Evolutionary conservation across 192 early-diverging fungal genomes (phyloP).

Genomic region (Rhizoclosmatium sp.): DNA sequence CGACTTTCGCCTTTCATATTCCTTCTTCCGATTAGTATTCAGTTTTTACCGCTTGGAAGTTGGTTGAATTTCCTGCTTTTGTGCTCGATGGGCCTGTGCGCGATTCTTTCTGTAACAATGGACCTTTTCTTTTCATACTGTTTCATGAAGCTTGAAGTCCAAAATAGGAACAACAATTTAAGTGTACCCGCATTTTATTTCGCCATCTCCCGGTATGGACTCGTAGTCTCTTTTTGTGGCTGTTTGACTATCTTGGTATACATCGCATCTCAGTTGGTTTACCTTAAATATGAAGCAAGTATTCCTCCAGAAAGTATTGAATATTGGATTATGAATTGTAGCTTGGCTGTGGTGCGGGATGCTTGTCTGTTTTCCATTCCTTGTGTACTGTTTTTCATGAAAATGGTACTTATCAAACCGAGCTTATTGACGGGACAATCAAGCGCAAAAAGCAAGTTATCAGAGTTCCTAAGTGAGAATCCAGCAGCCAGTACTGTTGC

Average conservation of each 20-base stretch:
- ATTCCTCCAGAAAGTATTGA: not conserved
- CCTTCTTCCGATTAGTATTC: not conserved
- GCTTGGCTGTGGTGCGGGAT: not conserved
- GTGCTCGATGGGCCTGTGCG: not conserved
- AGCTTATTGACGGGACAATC: not conserved
- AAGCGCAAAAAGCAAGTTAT: not conserved
- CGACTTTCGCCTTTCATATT: not conserved
- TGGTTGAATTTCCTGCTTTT: not conserved
- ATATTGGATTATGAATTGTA: not conserved
- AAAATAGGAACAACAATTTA: not conserved
- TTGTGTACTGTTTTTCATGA: not conserved
- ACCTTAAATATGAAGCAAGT: not conserved
- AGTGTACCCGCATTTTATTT: not conserved
- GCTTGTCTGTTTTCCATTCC: not conserved
- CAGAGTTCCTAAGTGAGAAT: not conserved
- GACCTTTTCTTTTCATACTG: not conserved
- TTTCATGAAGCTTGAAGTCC: conserved; percentile 1
- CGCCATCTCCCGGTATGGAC: not conserved
- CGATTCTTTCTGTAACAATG: not conserved
- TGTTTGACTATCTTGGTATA: not conserved
- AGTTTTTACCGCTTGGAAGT: not conserved
- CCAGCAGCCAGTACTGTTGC: too few relatives aligned
- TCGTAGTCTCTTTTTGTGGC: not conserved
- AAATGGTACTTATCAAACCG: not conserved
- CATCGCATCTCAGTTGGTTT: not conserved